Evolutionary conservation across 2,329 filamentous ascomycete genomes (phyloP), one percentile per base, ranked within the genome.

Genomic region (Monascus ruber): DNA sequence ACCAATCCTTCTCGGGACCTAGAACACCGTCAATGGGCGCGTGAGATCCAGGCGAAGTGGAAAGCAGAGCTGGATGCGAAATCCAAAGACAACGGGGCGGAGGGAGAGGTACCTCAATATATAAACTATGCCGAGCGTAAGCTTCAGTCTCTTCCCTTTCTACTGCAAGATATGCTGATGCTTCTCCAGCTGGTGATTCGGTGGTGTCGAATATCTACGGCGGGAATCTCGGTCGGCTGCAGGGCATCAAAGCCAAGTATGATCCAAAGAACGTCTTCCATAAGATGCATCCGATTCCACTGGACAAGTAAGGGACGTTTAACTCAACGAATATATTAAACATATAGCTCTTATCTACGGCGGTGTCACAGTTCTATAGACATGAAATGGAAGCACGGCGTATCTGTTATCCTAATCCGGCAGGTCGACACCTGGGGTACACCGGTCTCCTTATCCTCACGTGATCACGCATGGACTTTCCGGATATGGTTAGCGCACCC

Each of bases 241-340:
- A 64, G 44, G 46, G 49, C 4, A 47, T 72, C 32, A 72, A 73
- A 52, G 60, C 56, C 17, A 55, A 56, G 38, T 72, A 70, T 42
- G 69, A 72, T 46, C 66, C 69, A 2, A 55, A 42, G 4, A 70
- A 68, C 44, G 47, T 70, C 17, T 73, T 72, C 47, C 57, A 65
- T 34, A 70, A 69, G 45, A 59, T 64, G 52, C 61, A 64, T 28
- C 53, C 61, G 0, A 58, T 65, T 34, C 17, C 17, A 17, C 17
- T 17, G 17, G 17, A 17, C 17, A 2, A 17, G 17, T 17, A 17
- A 17, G 17, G 17, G 3, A 17, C 17, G 3, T 17, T 17, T 17
- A 17, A 17, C 3, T 17, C 17, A 17, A 17, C 17, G 17, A 17
- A 17, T 17, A 17, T 17, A 17, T 17, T 17, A 17, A 17, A 17